These are phyloP conservation scores for Pinus tabuliformis DNA, from an alignment of 75 land plant species.

Conservation along the genomic window DNA sequence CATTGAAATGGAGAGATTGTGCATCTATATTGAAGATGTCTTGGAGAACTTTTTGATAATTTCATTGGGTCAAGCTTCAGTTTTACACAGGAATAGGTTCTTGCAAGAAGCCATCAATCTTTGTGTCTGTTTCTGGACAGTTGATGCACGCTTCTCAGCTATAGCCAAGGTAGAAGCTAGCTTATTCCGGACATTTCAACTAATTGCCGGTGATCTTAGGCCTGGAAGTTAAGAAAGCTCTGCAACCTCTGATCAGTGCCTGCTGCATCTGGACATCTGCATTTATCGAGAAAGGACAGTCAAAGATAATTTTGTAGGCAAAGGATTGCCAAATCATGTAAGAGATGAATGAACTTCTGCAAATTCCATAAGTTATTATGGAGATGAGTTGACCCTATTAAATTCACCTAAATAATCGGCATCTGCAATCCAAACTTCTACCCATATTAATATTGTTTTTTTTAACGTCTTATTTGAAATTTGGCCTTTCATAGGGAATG, in stretches of 20 bases:
- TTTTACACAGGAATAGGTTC: background rate
- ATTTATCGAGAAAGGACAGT: background rate
- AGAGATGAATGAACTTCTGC: background rate
- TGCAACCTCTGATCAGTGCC: background rate
- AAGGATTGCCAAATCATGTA: background rate
- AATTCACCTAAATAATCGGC: background rate
- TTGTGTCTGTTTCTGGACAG: background rate
- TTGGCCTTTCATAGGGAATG: no score
- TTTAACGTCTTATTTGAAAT: no score
- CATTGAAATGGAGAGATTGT: background rate
- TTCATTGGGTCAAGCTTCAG: background rate
- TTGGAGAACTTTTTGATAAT: background rate
- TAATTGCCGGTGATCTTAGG: background rate
- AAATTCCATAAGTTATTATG: background rate
- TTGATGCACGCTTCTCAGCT: background rate
- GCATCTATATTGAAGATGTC: background rate
- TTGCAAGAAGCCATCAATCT: conserved; percentile 1
- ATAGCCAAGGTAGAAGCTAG: background rate
- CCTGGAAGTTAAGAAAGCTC: background rate
- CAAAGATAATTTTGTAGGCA: background rate
- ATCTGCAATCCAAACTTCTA: background rate
- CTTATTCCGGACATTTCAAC: background rate
- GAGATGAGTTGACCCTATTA: background rate
- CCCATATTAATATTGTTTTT: background rate
- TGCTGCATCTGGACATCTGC: background rate